Conservation (phyloP, 306 rosid genomes). For the Boehmeria nivea region DNA sequence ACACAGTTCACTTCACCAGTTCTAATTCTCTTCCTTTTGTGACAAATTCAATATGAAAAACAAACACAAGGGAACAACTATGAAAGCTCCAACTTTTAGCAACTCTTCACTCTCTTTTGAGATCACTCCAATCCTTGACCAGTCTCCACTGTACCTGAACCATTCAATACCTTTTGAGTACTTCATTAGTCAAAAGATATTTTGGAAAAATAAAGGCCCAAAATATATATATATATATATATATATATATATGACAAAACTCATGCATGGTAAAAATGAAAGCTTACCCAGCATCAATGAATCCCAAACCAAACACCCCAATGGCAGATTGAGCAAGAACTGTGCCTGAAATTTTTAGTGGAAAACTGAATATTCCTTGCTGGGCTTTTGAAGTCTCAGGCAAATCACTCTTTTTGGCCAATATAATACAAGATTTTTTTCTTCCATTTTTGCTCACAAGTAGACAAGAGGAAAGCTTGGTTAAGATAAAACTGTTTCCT, state of each 20-base stretch:
- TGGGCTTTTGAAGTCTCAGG: conserved; percentile 22
- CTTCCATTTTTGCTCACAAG: conserved; percentile 29
- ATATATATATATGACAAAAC: too few species aligned
- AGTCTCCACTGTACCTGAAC: conserved; percentile 84
- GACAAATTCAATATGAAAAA: conserved; percentile 45
- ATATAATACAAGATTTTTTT: conserved; percentile 1
- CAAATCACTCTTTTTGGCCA: conserved; percentile 39
- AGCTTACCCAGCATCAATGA: conserved; percentile 73
- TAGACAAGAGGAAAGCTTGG: conserved; percentile 17
- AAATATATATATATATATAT: too few species aligned
- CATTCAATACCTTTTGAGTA: conserved; percentile 3
- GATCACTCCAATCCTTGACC: conserved; percentile 90
- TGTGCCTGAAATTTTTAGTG: conserved; percentile 38
- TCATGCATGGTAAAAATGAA: background rate
- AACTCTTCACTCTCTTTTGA: conserved; percentile 56
- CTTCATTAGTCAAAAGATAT: background rate
- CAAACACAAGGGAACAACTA: conserved; percentile 62
- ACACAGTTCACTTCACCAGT: conserved; percentile 7
- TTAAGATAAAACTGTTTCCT: conserved; percentile 32
- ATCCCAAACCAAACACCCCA: conserved; percentile 69
- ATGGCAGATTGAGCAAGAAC: conserved; percentile 48
- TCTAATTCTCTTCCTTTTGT: conserved; percentile 24
- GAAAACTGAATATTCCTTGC: conserved; percentile 16
- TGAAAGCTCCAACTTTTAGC: conserved; percentile 64
- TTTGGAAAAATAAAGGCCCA: background rate